Conservation (phyloP, 2,329 filamentous ascomycete genomes). For the Sarocladiaceae sp. region DNA sequence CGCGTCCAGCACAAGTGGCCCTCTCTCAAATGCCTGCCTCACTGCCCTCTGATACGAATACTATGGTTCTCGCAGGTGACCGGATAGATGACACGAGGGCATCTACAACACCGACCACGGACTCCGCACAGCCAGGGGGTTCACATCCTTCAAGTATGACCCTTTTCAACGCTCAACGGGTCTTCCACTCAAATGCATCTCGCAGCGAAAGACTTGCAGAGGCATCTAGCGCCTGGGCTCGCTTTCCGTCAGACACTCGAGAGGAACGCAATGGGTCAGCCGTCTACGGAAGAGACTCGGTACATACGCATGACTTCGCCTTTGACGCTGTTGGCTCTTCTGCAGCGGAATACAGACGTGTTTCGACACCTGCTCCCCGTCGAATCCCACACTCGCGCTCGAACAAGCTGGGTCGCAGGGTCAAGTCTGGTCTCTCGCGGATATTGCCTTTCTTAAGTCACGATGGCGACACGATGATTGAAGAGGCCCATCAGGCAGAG, state of each 20-base stretch:
- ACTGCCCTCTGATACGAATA: too few relatives aligned
- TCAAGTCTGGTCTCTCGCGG: slow-evolving; percentile 21
- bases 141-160: too few relatives aligned
- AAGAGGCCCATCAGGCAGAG: background rate
- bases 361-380: background rate
- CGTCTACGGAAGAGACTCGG: background rate
- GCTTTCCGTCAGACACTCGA: slow-evolving; percentile 7
- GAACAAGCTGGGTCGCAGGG: slow-evolving; percentile 1
- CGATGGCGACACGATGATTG: background rate
- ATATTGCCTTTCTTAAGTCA: slow-evolving; percentile 14
- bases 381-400: background rate
- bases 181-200: too few relatives aligned
- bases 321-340: background rate
- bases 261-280: slow-evolving; percentile 5
- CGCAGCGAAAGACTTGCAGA: background rate
- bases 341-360: background rate
- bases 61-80: too few relatives aligned
- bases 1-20: too few relatives aligned
- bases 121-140: too few relatives aligned
- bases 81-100: too few relatives aligned
- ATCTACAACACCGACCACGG: too few relatives aligned
- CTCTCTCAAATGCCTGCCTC: too few relatives aligned
- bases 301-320: background rate
- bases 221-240: slow-evolving; percentile 6
- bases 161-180: too few relatives aligned